phyloP scores from a whole-genome alignment of 805 yeast species.

The Myxozyma lipomycoides region DNA sequence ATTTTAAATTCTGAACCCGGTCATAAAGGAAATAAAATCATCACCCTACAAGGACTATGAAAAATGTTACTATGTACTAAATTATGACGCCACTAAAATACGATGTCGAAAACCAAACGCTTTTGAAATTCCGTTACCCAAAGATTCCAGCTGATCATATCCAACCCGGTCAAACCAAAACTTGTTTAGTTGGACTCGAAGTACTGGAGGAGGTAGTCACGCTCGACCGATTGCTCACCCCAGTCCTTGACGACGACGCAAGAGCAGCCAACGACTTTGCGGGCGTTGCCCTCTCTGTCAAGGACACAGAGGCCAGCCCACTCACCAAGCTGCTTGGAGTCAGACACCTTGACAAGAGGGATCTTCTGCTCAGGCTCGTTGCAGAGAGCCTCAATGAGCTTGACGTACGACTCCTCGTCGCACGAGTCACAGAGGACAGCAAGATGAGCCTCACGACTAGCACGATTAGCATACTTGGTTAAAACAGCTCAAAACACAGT shows the following conservation, averaged over 20 bases:
- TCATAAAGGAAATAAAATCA: too few relatives aligned
- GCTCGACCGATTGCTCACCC: slow-evolving; percentile 99
- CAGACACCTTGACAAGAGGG: slow-evolving; percentile 98
- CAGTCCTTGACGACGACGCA: slow-evolving; percentile 99
- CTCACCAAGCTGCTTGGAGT: slow-evolving; percentile 99
- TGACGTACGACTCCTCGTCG: slow-evolving; percentile 93
- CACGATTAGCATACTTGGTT: not conserved
- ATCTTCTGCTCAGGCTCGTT: slow-evolving; percentile 94
- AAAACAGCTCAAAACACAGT: not conserved
- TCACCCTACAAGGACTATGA: too few relatives aligned
- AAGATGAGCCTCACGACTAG: slow-evolving; percentile 82
- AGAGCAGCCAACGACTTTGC: slow-evolving; percentile 99
- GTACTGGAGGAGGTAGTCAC: slow-evolving; percentile 92
- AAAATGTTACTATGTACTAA: not conserved
- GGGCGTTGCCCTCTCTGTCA: slow-evolving; percentile 99
- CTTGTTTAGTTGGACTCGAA: slow-evolving; percentile 47
- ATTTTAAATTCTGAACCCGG: too few relatives aligned
- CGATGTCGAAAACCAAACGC: not conserved
- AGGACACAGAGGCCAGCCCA: slow-evolving; percentile 99
- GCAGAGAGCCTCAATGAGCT: slow-evolving; percentile 98
- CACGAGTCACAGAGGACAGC: slow-evolving; percentile 97
- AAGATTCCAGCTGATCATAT: not conserved
- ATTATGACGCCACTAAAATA: not conserved
- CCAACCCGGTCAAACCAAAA: not conserved
- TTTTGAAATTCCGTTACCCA: not conserved